Conservation (phyloP, 345 rosid genomes). For the Eutrema heterophyllum region DNA sequence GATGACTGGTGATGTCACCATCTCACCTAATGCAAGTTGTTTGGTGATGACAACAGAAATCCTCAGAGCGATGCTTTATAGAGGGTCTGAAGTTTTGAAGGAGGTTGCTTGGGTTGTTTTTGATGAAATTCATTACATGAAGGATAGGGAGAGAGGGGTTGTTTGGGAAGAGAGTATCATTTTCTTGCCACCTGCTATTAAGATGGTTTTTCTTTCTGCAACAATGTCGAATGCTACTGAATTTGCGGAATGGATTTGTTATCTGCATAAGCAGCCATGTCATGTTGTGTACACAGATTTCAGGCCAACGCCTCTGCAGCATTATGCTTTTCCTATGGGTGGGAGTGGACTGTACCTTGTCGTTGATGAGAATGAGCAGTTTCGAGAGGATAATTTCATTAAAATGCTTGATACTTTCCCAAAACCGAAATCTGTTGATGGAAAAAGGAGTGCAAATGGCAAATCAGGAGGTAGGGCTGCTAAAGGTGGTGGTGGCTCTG, state of each 20-base stretch:
- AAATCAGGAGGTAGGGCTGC: conserved; percentile 79
- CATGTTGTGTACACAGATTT: conserved; percentile 97
- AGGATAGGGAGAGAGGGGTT: conserved; percentile 95
- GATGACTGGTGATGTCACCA: conserved; percentile 98
- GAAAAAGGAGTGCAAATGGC: conserved; percentile 55
- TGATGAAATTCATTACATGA: conserved; percentile 98
- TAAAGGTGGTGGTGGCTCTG: conserved; percentile 66
- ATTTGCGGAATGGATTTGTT: conserved; percentile 97
- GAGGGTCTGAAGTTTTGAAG: conserved; percentile 93
- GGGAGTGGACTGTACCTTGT: conserved; percentile 93
- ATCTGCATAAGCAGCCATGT: conserved; percentile 92
- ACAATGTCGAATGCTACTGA: conserved; percentile 99
- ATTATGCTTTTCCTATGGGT: conserved; percentile 90
- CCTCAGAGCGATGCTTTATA: conserved; percentile 91
- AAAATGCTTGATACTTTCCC: conserved; percentile 84
- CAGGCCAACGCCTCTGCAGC: conserved; percentile 98
- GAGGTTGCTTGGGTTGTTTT: conserved; percentile 99
- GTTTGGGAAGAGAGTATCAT: conserved; percentile 99
- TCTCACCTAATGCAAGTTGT: conserved; percentile 93
- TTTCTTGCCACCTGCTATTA: conserved; percentile 90
- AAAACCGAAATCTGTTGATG: conserved; percentile 56
- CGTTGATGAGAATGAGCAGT: conserved; percentile 92
- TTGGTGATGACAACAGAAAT: conserved; percentile 98
- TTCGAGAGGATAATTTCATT: conserved; percentile 85
- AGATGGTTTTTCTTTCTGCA: conserved; percentile 97